A percentile compares a stretch with the other conserved stretches of the same genome.
phyloP scores from a whole-genome alignment of 2,329 filamentous ascomycete genomes.

The Claviceps spartinae region DNA sequence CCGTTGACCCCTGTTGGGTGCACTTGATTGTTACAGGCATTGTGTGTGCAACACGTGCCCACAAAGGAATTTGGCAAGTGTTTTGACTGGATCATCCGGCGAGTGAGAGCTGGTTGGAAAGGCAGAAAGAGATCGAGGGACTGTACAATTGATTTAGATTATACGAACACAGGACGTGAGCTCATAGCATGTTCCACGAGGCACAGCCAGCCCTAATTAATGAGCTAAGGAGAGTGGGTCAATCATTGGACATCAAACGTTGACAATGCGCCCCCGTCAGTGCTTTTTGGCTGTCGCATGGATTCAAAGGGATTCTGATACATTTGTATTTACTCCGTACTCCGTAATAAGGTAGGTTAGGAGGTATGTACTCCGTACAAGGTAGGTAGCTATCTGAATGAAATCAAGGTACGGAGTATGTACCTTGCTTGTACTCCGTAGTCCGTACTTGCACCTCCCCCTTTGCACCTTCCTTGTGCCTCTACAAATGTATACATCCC shows the following conservation, averaged over 20 bases:
- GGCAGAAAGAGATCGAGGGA: neutral
- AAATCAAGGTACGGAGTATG: too few species aligned
- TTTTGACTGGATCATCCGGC: neutral
- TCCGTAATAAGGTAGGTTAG: too few species aligned
- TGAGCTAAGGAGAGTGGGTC: neutral
- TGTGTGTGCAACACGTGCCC: constrained; percentile 1
- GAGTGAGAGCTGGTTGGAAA: neutral
- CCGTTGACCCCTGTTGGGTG: constrained; percentile 1
- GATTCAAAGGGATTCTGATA: neutral
- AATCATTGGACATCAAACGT: neutral
- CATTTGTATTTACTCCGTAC: too few species aligned
- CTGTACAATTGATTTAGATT: neutral
- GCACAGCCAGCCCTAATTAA: neutral
- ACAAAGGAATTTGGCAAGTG: neutral
- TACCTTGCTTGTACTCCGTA: too few species aligned
- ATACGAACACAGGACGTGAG: neutral
- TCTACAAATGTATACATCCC: too few species aligned
- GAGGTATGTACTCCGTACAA: too few species aligned
- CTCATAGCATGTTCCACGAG: neutral
- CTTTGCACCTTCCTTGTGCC: too few species aligned
- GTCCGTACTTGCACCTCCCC: too few species aligned
- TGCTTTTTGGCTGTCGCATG: neutral
- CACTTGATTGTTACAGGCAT: neutral
- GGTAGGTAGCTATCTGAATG: too few species aligned
- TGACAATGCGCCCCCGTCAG: neutral